These are phyloP conservation scores for Pythium graminicola DNA, from an alignment of 352 stramenopile species.

Conservation along the genomic window DNA sequence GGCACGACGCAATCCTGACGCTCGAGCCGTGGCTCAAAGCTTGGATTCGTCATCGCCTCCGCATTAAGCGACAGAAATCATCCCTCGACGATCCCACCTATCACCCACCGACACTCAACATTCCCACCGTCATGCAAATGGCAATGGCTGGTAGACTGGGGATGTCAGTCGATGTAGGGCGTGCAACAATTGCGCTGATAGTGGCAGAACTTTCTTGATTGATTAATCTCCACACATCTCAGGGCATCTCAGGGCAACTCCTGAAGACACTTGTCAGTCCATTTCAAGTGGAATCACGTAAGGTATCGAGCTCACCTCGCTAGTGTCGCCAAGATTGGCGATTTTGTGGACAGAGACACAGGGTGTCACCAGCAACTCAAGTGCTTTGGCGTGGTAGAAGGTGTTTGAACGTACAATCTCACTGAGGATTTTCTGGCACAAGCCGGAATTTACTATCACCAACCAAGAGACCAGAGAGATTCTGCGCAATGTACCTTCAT, in stretches of 20 bases:
- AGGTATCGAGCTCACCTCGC: conserved; percentile 17
- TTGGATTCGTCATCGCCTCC: conserved; percentile 53
- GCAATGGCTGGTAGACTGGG: conserved; percentile 22
- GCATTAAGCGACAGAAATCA: not conserved
- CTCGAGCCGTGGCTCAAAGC: conserved; percentile 67
- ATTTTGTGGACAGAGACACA: conserved; percentile 47
- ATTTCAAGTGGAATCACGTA: no score
- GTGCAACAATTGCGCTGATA: conserved; percentile 21
- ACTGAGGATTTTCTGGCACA: conserved; percentile 53
- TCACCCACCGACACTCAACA: conserved; percentile 3
- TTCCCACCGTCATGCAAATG: conserved; percentile 32
- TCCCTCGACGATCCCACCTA: no score
- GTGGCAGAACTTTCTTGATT: conserved; percentile 21
- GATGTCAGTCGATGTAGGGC: conserved; percentile 20
- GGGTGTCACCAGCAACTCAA: conserved; percentile 58
- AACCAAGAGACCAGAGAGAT: no score
- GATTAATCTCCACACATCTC: no score
- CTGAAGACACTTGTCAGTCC: no score
- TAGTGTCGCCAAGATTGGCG: conserved; percentile 9
- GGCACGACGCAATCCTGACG: conserved; percentile 48
- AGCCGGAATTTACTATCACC: no score
- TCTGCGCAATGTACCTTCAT: conserved; percentile 73
- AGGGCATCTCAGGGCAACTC: not conserved
- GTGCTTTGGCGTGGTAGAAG: conserved; percentile 71
- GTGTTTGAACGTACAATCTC: conserved; percentile 67